Percentiles rank a stretch among this genome's conserved stretches.
Conservation (phyloP, 2,329 filamentous ascomycete species). For the Aureobasidium namibiae region DNA sequence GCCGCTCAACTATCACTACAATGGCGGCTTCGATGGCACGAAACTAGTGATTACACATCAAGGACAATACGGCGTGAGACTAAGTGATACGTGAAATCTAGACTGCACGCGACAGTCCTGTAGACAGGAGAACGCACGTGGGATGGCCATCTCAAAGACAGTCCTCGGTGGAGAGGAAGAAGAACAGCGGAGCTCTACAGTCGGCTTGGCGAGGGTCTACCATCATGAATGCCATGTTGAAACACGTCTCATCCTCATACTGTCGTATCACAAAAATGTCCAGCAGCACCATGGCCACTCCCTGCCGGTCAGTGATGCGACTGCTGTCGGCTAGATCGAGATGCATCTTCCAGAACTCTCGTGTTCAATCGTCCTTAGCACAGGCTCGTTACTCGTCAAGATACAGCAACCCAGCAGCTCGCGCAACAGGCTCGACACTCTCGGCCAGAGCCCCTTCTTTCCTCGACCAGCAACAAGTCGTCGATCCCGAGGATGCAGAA, state of each 20-base stretch:
- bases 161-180: not conserved
- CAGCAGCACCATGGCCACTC: conserved; percentile 11
- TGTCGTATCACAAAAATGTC: conserved; percentile 4
- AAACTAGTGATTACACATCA: no score
- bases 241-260: not conserved
- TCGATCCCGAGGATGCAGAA: conserved; percentile 1
- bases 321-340: conserved; percentile 14
- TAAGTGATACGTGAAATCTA: not conserved
- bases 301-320: conserved; percentile 14
- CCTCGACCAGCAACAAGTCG: not conserved
- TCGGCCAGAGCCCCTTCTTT: conserved; percentile 13
- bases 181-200: not conserved
- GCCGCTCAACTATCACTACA: not conserved
- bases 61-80: not conserved
- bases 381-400: conserved; percentile 21
- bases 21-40: not conserved
- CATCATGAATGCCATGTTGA: conserved; percentile 1
- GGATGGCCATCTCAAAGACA: not conserved
- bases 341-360: conserved; percentile 9
- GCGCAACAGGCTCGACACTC: conserved; percentile 19
- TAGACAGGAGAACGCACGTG: not conserved
- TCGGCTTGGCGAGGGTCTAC: not conserved
- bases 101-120: not conserved
- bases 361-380: not conserved
- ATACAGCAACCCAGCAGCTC: conserved; percentile 27